Evolutionary conservation across 2,329 filamentous ascomycete genomes (phyloP).

Genomic region (Aspergillus glaucus): DNA sequence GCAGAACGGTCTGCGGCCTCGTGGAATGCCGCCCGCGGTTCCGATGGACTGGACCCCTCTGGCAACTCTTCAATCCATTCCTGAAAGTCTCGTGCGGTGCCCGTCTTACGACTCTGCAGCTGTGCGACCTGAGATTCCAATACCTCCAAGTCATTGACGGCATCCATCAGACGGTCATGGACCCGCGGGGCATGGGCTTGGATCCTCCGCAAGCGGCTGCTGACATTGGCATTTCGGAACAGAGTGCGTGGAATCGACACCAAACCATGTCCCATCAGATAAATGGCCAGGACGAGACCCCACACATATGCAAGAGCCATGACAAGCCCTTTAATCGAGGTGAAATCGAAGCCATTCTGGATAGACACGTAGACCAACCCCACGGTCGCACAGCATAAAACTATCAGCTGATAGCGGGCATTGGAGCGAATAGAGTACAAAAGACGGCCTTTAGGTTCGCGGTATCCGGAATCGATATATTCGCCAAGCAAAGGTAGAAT

Average conservation of each 20-base stretch:
- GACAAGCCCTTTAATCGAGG: conserved; percentile 71
- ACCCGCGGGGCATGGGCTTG: conserved; percentile 73
- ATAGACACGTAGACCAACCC: conserved; percentile 80
- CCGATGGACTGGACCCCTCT: conserved; percentile 66
- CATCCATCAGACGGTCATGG: conserved; percentile 82
- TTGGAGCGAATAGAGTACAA: conserved; percentile 82
- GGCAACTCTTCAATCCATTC: conserved; percentile 96
- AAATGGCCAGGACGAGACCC: conserved; percentile 86
- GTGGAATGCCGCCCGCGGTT: conserved; percentile 43
- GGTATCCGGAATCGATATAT: conserved; percentile 89
- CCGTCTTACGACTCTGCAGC: conserved; percentile 72
- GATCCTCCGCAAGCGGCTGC: conserved; percentile 64
- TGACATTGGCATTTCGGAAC: conserved; percentile 72
- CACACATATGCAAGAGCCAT: conserved; percentile 96
- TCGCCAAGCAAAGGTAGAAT: conserved; percentile 90
- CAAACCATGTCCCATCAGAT: conserved; percentile 94
- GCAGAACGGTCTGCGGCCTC: conserved; percentile 25
- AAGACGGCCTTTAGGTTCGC: conserved; percentile 73
- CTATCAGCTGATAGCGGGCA: conserved; percentile 77
- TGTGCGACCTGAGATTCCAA: conserved; percentile 75
- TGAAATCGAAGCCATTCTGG: conserved; percentile 65
- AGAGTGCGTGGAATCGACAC: conserved; percentile 82
- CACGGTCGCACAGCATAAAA: conserved; percentile 62
- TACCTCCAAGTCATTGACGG: conserved; percentile 70
- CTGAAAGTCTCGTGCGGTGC: conserved; percentile 66